A percentile compares a stretch with the other conserved stretches of the same genome.
Conservation (phyloP, 1,139 yeast genomes). For the Kluyveromyces marxianus region DNA sequence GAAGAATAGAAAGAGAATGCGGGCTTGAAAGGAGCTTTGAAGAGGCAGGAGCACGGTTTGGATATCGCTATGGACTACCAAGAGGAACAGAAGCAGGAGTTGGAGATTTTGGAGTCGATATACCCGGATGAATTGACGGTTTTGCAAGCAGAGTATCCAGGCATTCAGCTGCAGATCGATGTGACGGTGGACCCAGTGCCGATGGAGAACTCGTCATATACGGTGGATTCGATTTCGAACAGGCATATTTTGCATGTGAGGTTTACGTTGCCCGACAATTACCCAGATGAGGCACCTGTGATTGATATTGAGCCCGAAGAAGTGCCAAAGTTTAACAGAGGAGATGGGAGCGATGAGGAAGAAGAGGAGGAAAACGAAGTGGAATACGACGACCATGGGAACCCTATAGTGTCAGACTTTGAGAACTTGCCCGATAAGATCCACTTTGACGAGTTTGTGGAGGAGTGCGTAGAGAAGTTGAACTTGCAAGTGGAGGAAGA, state of each 20-base stretch:
- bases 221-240: constrained; percentile 44
- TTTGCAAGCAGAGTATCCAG: constrained; percentile 19
- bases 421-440: constrained; percentile 51
- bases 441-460: constrained; percentile 44
- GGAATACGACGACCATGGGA: constrained; percentile 40
- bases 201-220: constrained; percentile 41
- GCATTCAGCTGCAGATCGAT: constrained; percentile 30
- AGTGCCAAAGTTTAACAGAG: constrained; percentile 6
- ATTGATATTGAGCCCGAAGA: constrained; percentile 18
- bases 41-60: neutral
- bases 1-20: neutral
- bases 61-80: constrained; percentile 47
- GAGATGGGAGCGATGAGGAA: constrained; percentile 32
- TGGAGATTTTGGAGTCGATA: constrained; percentile 79
- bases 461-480: constrained; percentile 36
- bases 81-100: constrained; percentile 73
- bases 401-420: constrained; percentile 33
- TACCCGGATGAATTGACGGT: constrained; percentile 79
- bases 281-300: constrained; percentile 28
- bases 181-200: constrained; percentile 31
- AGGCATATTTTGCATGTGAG: constrained; percentile 19
- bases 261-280: constrained; percentile 25
- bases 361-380: constrained; percentile 40
- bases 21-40: neutral
- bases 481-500: constrained; percentile 65